These are phyloP conservation scores for Lithospermum erythrorhizon DNA, from an alignment of 257 asterid genomes.

Conservation along the genomic window DNA sequence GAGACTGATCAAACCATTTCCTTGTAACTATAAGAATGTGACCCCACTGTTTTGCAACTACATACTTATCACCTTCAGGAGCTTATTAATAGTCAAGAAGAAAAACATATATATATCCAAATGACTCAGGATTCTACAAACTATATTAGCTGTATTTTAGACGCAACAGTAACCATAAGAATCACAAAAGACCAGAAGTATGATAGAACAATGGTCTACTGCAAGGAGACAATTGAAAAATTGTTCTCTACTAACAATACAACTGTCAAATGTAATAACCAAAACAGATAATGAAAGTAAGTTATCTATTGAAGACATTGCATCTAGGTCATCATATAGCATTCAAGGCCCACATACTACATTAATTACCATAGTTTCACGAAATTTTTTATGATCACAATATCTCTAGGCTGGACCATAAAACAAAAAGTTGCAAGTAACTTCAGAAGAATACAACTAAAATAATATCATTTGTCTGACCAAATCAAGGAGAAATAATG, in stretches of 20 bases:
- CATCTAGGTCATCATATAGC: not conserved
- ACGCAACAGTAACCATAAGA: not conserved
- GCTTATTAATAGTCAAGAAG: conserved; percentile 60
- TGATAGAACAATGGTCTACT: not conserved
- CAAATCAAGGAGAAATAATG: no score
- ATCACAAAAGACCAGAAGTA: not conserved
- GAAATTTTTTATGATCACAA: no score
- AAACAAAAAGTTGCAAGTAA: not conserved
- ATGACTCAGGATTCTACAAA: not conserved
- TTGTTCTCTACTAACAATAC: not conserved
- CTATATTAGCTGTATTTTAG: not conserved
- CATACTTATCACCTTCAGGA: conserved; percentile 89
- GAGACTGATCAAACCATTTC: conserved; percentile 87
- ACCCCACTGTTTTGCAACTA: conserved; percentile 90
- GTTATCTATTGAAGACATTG: not conserved
- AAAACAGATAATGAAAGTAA: no score
- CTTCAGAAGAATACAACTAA: no score
- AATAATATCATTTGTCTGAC: no score
- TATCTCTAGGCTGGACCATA: not conserved
- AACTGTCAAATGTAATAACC: no score
- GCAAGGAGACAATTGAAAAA: not conserved
- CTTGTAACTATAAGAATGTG: conserved; percentile 42
- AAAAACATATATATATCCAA: conserved; percentile 1
- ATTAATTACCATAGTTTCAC: not conserved
- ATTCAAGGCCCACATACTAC: not conserved